Conservation (phyloP, 306 rosid genomes). For the Gastrolobium bilobum region DNA sequence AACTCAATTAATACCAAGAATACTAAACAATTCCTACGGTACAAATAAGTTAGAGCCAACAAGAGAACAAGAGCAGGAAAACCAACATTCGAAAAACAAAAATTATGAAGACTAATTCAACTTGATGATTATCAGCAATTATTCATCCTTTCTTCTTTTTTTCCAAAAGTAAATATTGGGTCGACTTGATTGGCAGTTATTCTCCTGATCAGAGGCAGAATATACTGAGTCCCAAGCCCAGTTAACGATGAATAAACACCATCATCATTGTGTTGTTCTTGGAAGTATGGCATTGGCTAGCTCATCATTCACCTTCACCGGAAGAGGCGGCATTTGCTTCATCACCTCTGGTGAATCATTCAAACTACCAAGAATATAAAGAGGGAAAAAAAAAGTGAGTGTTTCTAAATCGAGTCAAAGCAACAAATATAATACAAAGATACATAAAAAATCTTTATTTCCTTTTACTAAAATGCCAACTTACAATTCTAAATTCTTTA, state of each 20-base stretch:
- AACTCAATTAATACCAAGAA: conserved; percentile 50
- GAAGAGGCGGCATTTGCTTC: conserved; percentile 99
- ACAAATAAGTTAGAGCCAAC: conserved; percentile 55
- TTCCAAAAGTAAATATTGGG: conserved; percentile 48
- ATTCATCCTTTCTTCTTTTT: conserved; percentile 45
- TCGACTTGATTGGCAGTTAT: conserved; percentile 54
- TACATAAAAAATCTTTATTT: neutral
- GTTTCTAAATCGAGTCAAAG: conserved; percentile 4
- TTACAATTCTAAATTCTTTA: neutral
- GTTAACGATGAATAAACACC: conserved; percentile 37
- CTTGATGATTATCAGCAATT: conserved; percentile 51
- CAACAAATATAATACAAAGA: conserved; percentile 14
- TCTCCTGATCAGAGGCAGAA: conserved; percentile 39
- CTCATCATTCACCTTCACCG: conserved; percentile 90
- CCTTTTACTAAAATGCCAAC: conserved; percentile 19
- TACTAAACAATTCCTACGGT: conserved; percentile 60
- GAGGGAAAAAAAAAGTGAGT: neutral
- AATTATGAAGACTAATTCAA: conserved; percentile 50
- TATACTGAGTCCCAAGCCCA: conserved; percentile 39
- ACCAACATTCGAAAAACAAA: conserved; percentile 40
- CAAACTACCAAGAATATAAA: conserved; percentile 55
- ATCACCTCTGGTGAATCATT: conserved; percentile 83
- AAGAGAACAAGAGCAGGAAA: conserved; percentile 45
- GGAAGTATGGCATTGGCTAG: conserved; percentile 84
- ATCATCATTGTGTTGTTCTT: conserved; percentile 70